Conservation (phyloP, 2,329 filamentous ascomycete species). For the Drechslerella coelobrocha region DNA sequence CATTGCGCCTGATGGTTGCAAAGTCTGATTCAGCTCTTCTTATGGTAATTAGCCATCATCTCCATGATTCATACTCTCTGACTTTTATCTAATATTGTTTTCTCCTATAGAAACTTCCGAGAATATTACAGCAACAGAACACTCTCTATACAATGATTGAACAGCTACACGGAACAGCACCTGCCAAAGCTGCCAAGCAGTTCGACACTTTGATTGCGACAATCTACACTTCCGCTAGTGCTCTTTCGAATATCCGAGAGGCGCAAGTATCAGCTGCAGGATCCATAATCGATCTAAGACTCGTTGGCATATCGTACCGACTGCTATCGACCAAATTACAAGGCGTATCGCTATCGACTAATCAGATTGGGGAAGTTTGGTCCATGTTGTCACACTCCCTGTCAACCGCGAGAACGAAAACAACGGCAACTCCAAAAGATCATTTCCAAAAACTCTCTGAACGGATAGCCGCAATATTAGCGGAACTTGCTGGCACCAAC, state of each 20-base stretch:
- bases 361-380: slow-evolving; percentile 34
- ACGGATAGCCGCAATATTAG: slow-evolving; percentile 11
- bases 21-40: slow-evolving; percentile 23
- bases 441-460: slow-evolving; percentile 21
- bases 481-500: slow-evolving; percentile 14
- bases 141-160: slow-evolving; percentile 28
- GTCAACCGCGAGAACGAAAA: slow-evolving; percentile 16
- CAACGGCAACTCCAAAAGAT: slow-evolving; percentile 22
- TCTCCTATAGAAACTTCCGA: slow-evolving; percentile 28
- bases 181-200: slow-evolving; percentile 30
- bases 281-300: slow-evolving; percentile 20
- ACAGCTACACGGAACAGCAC: slow-evolving; percentile 11
- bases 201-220: slow-evolving; percentile 34
- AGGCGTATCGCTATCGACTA: slow-evolving; percentile 6
- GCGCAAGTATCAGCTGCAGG: neutral
- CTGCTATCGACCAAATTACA: slow-evolving; percentile 17
- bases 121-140: slow-evolving; percentile 25
- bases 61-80: slow-evolving; percentile 2
- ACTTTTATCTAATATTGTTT: neutral
- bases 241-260: slow-evolving; percentile 30
- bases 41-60: slow-evolving; percentile 13
- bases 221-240: slow-evolving; percentile 28
- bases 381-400: slow-evolving; percentile 30
- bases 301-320: slow-evolving; percentile 28
- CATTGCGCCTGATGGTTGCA: slow-evolving; percentile 29